phyloP scores from a whole-genome alignment of 768 basidiomycete species.

The Macrocybe gigantea region DNA sequence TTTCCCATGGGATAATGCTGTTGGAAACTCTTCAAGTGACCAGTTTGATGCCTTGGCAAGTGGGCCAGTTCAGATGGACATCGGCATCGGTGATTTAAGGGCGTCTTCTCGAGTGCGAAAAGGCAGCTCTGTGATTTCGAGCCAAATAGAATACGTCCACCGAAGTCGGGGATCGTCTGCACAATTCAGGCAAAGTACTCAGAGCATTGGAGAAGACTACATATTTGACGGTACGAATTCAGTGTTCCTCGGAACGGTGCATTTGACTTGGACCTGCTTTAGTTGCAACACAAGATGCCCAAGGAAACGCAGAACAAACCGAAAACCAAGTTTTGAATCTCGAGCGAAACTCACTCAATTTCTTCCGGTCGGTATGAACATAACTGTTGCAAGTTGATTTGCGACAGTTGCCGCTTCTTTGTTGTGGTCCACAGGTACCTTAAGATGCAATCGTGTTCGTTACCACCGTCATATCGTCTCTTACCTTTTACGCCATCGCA shows the following conservation, averaged over 20 bases:
- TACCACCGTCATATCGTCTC: constrained; percentile 39
- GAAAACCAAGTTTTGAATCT: constrained; percentile 53
- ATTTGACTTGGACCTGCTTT: not conserved
- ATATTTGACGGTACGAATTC: constrained; percentile 53
- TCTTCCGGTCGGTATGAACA: constrained; percentile 55
- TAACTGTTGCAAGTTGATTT: not conserved
- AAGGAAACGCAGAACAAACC: constrained; percentile 45
- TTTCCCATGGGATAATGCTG: constrained; percentile 84
- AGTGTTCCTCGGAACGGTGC: too few species aligned
- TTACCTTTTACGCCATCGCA: constrained; percentile 63
- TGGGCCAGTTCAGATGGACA: constrained; percentile 35
- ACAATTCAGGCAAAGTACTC: constrained; percentile 33
- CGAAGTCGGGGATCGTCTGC: constrained; percentile 51
- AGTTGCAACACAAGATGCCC: constrained; percentile 14
- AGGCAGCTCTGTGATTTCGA: constrained; percentile 44
- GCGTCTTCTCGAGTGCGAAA: constrained; percentile 47
- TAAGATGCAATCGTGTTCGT: constrained; percentile 66
- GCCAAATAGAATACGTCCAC: constrained; percentile 26
- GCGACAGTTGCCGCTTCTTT: constrained; percentile 9
- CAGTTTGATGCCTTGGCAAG: constrained; percentile 13
- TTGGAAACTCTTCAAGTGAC: constrained; percentile 52
- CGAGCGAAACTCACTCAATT: constrained; percentile 75
- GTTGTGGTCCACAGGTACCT: constrained; percentile 47
- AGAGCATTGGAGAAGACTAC: constrained; percentile 53
- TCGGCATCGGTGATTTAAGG: constrained; percentile 35